Percentiles rank a stretch among this genome's conserved stretches.
phyloP scores from a whole-genome alignment of 345 rosid genomes.

The Arabidopsis arenosa region DNA sequence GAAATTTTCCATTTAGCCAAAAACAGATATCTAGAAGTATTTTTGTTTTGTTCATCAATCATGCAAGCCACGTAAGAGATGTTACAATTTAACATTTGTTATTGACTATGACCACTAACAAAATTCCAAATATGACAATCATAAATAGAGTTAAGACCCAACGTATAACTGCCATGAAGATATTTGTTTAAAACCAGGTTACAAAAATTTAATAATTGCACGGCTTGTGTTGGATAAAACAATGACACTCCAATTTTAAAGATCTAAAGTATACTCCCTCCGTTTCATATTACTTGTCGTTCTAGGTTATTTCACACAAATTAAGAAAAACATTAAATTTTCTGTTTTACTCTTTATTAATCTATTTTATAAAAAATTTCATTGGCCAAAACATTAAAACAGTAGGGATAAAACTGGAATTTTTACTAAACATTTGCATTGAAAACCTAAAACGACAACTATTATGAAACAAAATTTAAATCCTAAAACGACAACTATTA shows the following conservation, averaged over 20 bases:
- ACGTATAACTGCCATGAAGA: constrained; percentile 22
- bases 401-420: too few relatives aligned
- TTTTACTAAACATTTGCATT: too few relatives aligned
- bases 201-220: constrained; percentile 16
- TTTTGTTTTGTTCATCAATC: neutral
- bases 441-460: too few relatives aligned
- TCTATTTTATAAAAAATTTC: too few relatives aligned
- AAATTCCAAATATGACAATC: constrained; percentile 29
- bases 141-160: constrained; percentile 26
- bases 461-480: too few relatives aligned
- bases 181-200: constrained; percentile 15
- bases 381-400: too few relatives aligned
- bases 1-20: neutral
- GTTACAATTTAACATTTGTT: neutral
- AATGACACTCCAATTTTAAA: constrained; percentile 24
- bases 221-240: constrained; percentile 34
- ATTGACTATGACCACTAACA: constrained; percentile 27
- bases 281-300: too few relatives aligned
- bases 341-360: too few relatives aligned
- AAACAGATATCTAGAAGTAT: neutral
- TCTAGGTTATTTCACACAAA: too few relatives aligned
- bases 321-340: too few relatives aligned
- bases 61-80: constrained; percentile 12
- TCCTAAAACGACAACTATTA: too few relatives aligned
- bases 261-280: constrained; percentile 3